A percentile compares a stretch with the other conserved stretches of the same genome.
Evolutionary conservation across 805 yeast species (phyloP).

Genomic region (Starmerella apicola): DNA sequence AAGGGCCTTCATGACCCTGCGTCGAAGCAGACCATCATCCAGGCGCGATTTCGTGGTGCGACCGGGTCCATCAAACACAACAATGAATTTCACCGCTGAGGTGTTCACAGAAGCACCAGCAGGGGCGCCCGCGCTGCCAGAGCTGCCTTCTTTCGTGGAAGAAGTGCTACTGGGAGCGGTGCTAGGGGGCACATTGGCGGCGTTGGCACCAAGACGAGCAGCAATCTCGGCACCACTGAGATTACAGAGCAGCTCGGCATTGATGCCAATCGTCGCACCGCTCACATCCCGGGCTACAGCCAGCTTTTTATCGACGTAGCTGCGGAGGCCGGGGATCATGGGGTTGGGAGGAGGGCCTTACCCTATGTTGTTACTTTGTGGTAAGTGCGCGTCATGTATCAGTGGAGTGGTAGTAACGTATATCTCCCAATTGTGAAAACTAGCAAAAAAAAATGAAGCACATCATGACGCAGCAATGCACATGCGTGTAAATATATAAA

Average conservation of each 20-base stretch:
- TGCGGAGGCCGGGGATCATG: conserved; percentile 21
- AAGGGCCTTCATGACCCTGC: conserved; percentile 40
- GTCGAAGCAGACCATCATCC: conserved; percentile 13
- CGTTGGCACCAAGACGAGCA: conserved; percentile 13
- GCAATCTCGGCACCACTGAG: conserved; percentile 13
- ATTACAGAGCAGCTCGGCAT: conserved; percentile 16
- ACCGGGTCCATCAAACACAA: conserved; percentile 22
- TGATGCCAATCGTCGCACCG: conserved; percentile 17
- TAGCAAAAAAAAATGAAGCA: too few relatives aligned
- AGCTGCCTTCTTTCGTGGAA: too few relatives aligned
- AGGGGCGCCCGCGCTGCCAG: too few relatives aligned
- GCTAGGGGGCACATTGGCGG: conserved; percentile 1
- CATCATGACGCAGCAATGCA: too few relatives aligned
- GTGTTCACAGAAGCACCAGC: too few relatives aligned
- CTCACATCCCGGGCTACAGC: conserved; percentile 14
- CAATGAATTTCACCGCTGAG: conserved; percentile 9
- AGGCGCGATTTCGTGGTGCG: conserved; percentile 11
- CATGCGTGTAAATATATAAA: too few relatives aligned
- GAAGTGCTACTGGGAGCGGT: too few relatives aligned
- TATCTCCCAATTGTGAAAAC: too few relatives aligned
- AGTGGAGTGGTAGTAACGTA: too few relatives aligned
- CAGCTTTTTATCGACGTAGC: conserved; percentile 17
- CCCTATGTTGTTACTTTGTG: too few relatives aligned
- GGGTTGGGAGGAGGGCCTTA: too few relatives aligned
- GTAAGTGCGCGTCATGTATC: too few relatives aligned